Base-by-base conservation (phyloP, 2,329 filamentous ascomycete species). In the Rachicladosporium sp. region DNA sequence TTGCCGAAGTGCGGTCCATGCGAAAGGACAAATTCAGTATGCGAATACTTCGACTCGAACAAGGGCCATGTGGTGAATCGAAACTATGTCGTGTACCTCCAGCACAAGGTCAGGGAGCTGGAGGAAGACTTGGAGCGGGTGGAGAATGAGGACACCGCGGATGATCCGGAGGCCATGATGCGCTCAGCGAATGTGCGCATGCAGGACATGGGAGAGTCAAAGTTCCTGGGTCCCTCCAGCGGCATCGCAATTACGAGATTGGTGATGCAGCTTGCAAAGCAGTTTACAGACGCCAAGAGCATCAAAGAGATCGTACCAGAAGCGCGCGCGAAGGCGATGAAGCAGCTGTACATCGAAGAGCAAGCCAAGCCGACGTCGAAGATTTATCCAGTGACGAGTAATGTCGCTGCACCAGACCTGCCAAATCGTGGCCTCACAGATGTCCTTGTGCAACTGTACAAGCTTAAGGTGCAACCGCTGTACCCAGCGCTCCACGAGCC, bases 261-360 rank as follows among this genome's bases (percentile, higher is more conserved):
- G 50, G 80, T 98, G 8, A 95, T 98, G 82, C 88, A 95, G 59
- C 78, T 94, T 61, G 89, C 89, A 38, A 96, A 94, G 64, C 81
- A 87, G 46, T 93, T 89, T 54, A 93, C 87, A 19, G 82, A 91
- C 53, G 82, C 86, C 4, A 84, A 87, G 60, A 86, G 81, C 48
- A 95, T 96, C 57, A 87, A 86, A 42, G 87, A 95, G 50, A 78
- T 96, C 36, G 84, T 95, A 27, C 85, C 88, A 3, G 82, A 88
- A 73, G 57, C 77, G 64, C 60, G 76, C 60, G 56, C 78, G 64
- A 64, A 76, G 68, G 66, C 77, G 57, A 69, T 82, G 66, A 70
- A 80, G 74, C 74, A 82, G 67, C 67, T 85, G 64, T 64, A 79
- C 65, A 53, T 70, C 51, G 57, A 77, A 69, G 67, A 93, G 72